Conservation (phyloP, 2,329 filamentous ascomycete genomes). For the Graphilbum fragrans region DNA sequence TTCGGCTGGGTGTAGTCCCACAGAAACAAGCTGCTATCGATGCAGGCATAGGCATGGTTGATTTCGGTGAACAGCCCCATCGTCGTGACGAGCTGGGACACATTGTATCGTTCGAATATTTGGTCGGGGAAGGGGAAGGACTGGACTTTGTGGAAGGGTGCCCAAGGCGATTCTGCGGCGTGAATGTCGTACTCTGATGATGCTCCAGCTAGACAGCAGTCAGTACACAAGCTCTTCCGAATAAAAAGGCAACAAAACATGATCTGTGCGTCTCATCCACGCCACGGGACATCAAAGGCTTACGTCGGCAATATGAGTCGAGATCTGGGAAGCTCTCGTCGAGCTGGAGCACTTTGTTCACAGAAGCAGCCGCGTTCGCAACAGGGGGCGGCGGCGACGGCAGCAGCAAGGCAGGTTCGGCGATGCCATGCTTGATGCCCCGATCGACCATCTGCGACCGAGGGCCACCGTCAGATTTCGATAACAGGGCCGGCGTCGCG, state of each 20-base stretch:
- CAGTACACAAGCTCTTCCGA: too few species aligned
- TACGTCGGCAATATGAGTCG: constrained; percentile 80
- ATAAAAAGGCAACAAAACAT: too few species aligned
- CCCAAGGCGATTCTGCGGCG: constrained; percentile 55
- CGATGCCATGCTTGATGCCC: constrained; percentile 16
- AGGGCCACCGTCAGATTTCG: constrained; percentile 32
- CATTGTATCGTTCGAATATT: constrained; percentile 87
- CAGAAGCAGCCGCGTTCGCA: constrained; percentile 67
- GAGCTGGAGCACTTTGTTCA: constrained; percentile 64
- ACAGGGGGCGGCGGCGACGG: constrained; percentile 34
- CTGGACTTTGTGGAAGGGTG: constrained; percentile 77
- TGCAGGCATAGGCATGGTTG: constrained; percentile 88
- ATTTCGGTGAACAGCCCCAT: constrained; percentile 95
- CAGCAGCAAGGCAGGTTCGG: constrained; percentile 30
- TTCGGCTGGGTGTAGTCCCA: constrained; percentile 97
- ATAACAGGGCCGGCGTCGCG: constrained; percentile 57
- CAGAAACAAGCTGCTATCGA: constrained; percentile 90
- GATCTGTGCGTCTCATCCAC: too few species aligned
- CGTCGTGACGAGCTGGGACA: constrained; percentile 72
- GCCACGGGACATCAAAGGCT: constrained; percentile 32
- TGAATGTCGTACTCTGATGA: constrained; percentile 87
- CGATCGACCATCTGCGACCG: constrained; percentile 9
- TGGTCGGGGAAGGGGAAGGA: constrained; percentile 84
- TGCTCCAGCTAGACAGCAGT: constrained; percentile 52
- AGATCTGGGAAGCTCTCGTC: constrained; percentile 81